A percentile compares a stretch with the other conserved stretches of the same genome.
Evolutionary conservation across 805 yeast species (phyloP).

Genomic region (Yamadazyma paraphyllophila): DNA sequence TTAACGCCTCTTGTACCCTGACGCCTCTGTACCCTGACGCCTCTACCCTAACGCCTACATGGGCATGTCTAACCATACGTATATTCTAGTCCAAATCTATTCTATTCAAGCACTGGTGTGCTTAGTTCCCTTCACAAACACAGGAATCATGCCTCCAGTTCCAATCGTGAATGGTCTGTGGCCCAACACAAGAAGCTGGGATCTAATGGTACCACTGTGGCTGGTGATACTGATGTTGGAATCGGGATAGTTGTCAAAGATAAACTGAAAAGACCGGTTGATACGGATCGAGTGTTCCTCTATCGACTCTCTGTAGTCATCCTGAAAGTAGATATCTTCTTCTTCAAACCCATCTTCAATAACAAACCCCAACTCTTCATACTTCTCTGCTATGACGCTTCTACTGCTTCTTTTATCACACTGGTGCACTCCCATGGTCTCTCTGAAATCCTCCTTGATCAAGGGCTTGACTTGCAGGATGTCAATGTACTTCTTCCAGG

Average conservation of each 20-base stretch:
- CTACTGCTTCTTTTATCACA: slow-evolving; percentile 47
- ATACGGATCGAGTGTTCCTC: slow-evolving; percentile 39
- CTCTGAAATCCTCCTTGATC: slow-evolving; percentile 47
- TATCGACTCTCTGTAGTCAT: slow-evolving; percentile 38
- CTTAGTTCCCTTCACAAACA: slow-evolving; percentile 44
- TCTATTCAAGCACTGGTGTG: neutral
- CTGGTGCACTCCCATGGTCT: slow-evolving; percentile 49
- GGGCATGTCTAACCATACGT: too few relatives aligned
- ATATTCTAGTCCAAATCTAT: too few relatives aligned
- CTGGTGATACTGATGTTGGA: slow-evolving; percentile 43
- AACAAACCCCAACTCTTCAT: slow-evolving; percentile 32
- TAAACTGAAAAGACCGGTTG: slow-evolving; percentile 35
- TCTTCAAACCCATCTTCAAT: slow-evolving; percentile 47
- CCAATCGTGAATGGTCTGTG: slow-evolving; percentile 49
- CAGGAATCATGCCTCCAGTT: slow-evolving; percentile 59
- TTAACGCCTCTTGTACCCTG: too few relatives aligned
- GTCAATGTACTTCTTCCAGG: slow-evolving; percentile 41
- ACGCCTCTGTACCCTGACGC: too few relatives aligned
- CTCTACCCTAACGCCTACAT: too few relatives aligned
- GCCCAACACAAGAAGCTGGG: slow-evolving; percentile 45
- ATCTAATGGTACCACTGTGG: slow-evolving; percentile 51
- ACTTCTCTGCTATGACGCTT: slow-evolving; percentile 37
- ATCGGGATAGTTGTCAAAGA: slow-evolving; percentile 25
- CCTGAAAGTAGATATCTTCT: slow-evolving; percentile 43
- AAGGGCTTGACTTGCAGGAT: slow-evolving; percentile 28